Base-by-base conservation (phyloP, 2,329 filamentous ascomycete species). In the Diaporthe velutina region DNA sequence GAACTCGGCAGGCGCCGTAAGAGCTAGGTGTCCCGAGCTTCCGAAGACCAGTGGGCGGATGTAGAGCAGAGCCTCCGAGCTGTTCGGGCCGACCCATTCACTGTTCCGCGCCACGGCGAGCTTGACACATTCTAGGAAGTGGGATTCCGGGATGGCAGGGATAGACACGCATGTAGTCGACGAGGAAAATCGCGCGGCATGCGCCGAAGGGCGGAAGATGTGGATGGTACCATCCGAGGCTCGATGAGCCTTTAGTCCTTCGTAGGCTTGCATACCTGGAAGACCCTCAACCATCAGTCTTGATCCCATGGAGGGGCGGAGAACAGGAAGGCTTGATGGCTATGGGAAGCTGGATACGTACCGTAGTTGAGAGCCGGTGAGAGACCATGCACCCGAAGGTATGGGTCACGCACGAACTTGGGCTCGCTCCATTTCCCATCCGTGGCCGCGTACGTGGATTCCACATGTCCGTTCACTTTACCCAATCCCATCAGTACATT, bases 171-270 rank as follows among this genome's bases (percentile, higher is more conserved):
- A 96, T 67, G 91, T 91, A 55, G 95, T 95, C 15, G 94, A 97
- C 86, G 95, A 92, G 82, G 95, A 93, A 88, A 98, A 91, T 75
- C 96, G 94, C 55, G 86, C 85, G 48, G 96, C 97, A 83, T 98
- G 98, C 82, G 93, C 92, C 80, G 93, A 89, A 0, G 96, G 94
- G 5, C 96, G 93, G 91, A 98, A 98, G 83, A 98, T 91, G 82
- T 92, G 91, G 85, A 98, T 95, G 75, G 86, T 85, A 83, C 93
- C 91, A 74, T 89, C 87, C 25, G 95, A 94, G 3, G 89, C 88
- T 76, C 96, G 95, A 90, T 98, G 98, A 71, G 96, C 96, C 85
- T 98, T 98, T 83, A 98, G 91, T 22, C 96, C 97, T 84, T 99
- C 96, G 88, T 98, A 99, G 80, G 95, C 96, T 86, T 98, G 96